These are phyloP conservation scores for Colletotrichum sp. DNA, from an alignment of 2,329 filamentous ascomycete genomes.

Conservation along the genomic window DNA sequence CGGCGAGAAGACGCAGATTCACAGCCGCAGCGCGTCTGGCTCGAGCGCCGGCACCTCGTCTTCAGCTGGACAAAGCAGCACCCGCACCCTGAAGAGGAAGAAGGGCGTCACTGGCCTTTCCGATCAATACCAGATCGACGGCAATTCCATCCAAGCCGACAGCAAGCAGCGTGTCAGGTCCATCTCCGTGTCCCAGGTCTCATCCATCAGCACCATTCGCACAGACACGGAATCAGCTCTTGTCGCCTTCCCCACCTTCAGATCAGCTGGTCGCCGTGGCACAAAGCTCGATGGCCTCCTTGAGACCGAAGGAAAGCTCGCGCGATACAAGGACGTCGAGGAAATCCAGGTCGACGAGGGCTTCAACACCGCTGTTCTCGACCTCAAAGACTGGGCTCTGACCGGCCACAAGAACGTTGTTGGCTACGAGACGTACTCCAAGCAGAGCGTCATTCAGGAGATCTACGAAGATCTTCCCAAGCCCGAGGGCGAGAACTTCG, in stretches of 20 bases:
- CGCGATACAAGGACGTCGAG: not conserved
- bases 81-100: not conserved
- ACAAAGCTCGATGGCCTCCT: not conserved
- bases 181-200: not conserved
- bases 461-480: not conserved
- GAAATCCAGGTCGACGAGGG: not conserved
- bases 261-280: not conserved
- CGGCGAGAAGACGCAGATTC: not conserved
- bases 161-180: not conserved
- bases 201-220: not conserved
- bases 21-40: not conserved
- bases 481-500: not conserved
- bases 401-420: not conserved
- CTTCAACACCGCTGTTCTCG: not conserved
- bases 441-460: not conserved
- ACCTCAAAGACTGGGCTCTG: not conserved
- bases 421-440: not conserved
- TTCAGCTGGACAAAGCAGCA: not conserved
- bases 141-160: not conserved
- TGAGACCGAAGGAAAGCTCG: not conserved
- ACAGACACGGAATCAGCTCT: not conserved
- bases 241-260: not conserved
- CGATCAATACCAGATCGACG: not conserved
- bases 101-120: not conserved
- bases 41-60: not conserved